Conservation (phyloP, 352 stramenopile genomes). For the Thraustotheca clavata region DNA sequence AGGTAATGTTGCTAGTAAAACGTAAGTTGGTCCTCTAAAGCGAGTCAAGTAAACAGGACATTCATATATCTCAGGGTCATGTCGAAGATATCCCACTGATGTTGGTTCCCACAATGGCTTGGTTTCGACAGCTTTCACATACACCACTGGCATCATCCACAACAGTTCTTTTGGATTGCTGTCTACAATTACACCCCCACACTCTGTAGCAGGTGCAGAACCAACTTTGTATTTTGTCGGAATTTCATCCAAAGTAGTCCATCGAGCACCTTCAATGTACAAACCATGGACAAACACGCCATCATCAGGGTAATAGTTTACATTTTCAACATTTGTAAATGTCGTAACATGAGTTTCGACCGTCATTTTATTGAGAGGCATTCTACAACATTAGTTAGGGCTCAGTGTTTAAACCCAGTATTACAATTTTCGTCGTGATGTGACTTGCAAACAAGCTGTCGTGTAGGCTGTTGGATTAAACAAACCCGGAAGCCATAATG, state of each 20-base stretch:
- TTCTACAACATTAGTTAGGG: conserved; percentile 24
- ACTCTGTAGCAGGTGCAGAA: conserved; percentile 69
- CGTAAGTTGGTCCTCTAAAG: conserved; percentile 94
- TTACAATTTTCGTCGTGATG: conserved; percentile 79
- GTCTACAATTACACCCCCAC: conserved; percentile 85
- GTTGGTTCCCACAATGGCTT: conserved; percentile 90
- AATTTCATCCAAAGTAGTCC: conserved; percentile 84
- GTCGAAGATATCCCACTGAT: conserved; percentile 91
- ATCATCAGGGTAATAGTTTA: conserved; percentile 80
- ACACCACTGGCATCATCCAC: conserved; percentile 88
- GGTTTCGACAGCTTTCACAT: conserved; percentile 94
- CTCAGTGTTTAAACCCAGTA: background rate
- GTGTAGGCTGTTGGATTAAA: conserved; percentile 96
- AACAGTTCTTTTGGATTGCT: conserved; percentile 95
- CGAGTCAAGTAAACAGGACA: conserved; percentile 95
- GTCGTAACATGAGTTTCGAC: conserved; percentile 94
- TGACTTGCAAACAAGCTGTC: conserved; percentile 93
- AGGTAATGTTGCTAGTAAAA: conserved; percentile 93
- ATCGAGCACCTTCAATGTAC: conserved; percentile 94
- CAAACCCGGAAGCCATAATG: conserved; percentile 92
- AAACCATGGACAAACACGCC: conserved; percentile 94
- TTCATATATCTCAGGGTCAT: conserved; percentile 91
- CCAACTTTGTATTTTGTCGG: conserved; percentile 83
- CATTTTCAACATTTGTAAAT: conserved; percentile 78
- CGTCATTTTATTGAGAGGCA: conserved; percentile 94